These are phyloP conservation scores for Yamadazyma diospyri DNA, from an alignment of 1,139 yeast species.

Conservation along the genomic window DNA sequence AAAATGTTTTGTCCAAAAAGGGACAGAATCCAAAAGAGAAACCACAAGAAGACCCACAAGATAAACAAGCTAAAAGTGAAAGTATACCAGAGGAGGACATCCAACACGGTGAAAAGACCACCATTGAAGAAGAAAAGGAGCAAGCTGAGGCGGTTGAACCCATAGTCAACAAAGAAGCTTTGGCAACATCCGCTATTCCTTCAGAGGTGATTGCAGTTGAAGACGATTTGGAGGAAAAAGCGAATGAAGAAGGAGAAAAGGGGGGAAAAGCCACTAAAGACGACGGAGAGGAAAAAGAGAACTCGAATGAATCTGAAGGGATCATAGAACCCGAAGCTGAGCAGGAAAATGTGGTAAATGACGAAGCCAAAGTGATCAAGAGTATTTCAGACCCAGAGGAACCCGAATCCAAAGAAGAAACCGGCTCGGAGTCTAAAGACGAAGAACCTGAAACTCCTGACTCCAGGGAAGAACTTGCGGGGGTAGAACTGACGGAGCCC, in stretches of 20 bases:
- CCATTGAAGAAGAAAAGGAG: conserved; percentile 1
- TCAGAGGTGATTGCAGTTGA: conserved; percentile 6
- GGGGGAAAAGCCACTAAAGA: neutral
- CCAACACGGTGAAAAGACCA: conserved; percentile 8
- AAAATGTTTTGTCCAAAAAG: conserved; percentile 28
- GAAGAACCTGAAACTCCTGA: too few species aligned
- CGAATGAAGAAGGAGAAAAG: conserved; percentile 9
- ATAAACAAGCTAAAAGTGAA: conserved; percentile 1
- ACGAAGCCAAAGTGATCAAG: too few species aligned
- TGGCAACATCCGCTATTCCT: conserved; percentile 4
- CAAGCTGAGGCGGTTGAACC: conserved; percentile 21
- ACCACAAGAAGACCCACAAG: neutral
- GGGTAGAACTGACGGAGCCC: too few species aligned
- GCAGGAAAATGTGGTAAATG: conserved; percentile 4
- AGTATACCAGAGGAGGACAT: conserved; percentile 4
- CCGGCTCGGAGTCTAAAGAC: neutral
- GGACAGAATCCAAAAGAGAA: neutral
- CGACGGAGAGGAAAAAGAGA: neutral
- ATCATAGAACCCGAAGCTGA: neutral
- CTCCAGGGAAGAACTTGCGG: too few species aligned
- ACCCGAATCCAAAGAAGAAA: neutral
- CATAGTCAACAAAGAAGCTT: conserved; percentile 18
- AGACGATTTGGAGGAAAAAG: conserved; percentile 6
- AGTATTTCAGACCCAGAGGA: too few species aligned
- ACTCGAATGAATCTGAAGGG: conserved; percentile 4